Base-by-base conservation (phyloP, 805 yeast species). In the Wickerhamiella azymoides region DNA sequence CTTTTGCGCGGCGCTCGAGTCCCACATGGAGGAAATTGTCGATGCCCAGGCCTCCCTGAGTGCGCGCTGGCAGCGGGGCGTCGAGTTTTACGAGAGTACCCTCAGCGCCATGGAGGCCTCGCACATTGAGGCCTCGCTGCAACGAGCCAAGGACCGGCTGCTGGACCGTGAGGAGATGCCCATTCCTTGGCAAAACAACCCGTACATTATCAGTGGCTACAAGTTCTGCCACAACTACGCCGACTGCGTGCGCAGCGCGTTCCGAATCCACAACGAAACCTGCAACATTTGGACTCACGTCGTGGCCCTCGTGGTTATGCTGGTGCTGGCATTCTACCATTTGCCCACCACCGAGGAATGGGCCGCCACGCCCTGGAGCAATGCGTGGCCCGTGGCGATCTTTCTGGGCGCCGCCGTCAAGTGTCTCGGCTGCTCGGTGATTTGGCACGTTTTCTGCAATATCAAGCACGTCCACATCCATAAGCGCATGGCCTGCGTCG, bases 201-300 rank as follows among this genome's bases (percentile, higher is more conserved):
- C 85, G 48, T 86, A 73, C 61, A 84, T 92, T 48, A 68, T 81
- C 17, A 67, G 75, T 46, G 97, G 97, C 2, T 92, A 89, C 65
- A 68, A 96, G 49, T 92, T 89, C 63, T 77, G 80, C 50, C 66
- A 74, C 47, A 71, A 73, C 36, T 86, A 80, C 57, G 26, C 56
- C 6, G 70, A 73, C 46, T 80, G 92, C 52, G 44, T 80, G 26
- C 62, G 68, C 49, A 75, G 88, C 40, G 66, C 86, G 14, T 71
- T 76, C 57, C 60, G 67, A 40, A 51, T 71, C 54, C 97, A 92
- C 63, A 89, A 89, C 60, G 98, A 89, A 62, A 74, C 94, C 0
- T 73, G 82, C 58, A 92, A 92, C 63, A 86, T 89, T 47, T 89
- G 98, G 97, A 74, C 95, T 0, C 98, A 89, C 65, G 57, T 84